Conservation (phyloP, 2,329 filamentous ascomycete species). For the Drechmeria coniospora region DNA sequence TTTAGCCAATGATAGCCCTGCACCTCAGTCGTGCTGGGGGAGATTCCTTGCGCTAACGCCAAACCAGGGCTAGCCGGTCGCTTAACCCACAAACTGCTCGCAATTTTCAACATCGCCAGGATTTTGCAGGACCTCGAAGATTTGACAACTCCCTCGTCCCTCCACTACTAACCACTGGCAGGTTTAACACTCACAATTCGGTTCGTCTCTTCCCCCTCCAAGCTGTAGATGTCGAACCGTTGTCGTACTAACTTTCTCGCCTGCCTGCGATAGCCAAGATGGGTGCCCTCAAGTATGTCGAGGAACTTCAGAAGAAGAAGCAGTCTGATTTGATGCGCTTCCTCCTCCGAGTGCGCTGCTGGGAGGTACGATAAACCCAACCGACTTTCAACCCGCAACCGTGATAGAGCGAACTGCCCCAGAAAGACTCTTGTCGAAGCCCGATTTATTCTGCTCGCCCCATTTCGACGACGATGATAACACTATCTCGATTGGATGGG, state of each 20-base stretch:
- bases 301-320: constrained; percentile 99
- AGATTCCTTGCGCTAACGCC: constrained; percentile 11
- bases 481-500: not conserved
- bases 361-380: constrained; percentile 69
- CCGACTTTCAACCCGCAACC: no score
- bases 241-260: constrained; percentile 1
- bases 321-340: constrained; percentile 99
- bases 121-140: constrained; percentile 11
- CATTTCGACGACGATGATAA: not conserved
- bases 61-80: constrained; percentile 14
- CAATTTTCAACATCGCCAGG: constrained; percentile 20
- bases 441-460: no score
- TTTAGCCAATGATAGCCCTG: no score
- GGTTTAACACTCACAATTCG: constrained; percentile 20
- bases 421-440: no score
- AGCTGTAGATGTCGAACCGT: not conserved
- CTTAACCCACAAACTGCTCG: constrained; percentile 23
- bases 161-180: constrained; percentile 21
- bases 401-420: no score
- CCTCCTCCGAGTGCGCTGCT: constrained; percentile 99
- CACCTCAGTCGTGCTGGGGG: no score
- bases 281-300: constrained; percentile 99
- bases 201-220: constrained; percentile 13
- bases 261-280: constrained; percentile 47
- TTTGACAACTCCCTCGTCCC: constrained; percentile 12